Percentiles rank a stretch among this genome's conserved stretches.
Evolutionary conservation across 1,284 basidiomycete genomes (phyloP).

Genomic region (Anthracocystis walkeri): DNA sequence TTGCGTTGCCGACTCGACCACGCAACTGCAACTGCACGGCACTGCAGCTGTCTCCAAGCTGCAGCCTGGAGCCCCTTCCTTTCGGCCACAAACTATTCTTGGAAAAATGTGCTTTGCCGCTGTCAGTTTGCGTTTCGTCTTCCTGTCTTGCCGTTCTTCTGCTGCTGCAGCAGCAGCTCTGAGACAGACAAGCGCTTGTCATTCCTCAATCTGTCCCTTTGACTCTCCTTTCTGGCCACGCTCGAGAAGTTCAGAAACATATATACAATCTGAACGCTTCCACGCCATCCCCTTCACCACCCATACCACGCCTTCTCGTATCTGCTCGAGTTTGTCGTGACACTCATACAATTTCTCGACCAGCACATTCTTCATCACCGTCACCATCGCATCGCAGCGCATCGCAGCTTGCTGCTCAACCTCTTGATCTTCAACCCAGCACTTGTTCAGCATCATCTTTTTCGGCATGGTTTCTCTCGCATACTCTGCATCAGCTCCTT

Average conservation of each 20-base stretch:
- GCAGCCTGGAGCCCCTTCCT: conserved; percentile 20
- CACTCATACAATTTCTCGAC: background rate
- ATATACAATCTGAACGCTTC: conserved; percentile 18
- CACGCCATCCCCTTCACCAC: background rate
- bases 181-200: conserved; percentile 5
- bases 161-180: conserved; percentile 3
- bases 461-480: conserved; percentile 37
- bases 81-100: background rate
- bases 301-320: background rate
- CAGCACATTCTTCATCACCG: background rate
- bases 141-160: background rate
- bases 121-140: background rate
- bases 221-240: background rate
- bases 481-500: conserved; percentile 26
- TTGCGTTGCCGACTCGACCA: background rate
- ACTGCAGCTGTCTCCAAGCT: conserved; percentile 10
- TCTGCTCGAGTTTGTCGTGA: conserved; percentile 6
- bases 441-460: background rate
- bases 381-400: conserved; percentile 5
- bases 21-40: conserved; percentile 2
- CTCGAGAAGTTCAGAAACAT: conserved; percentile 15
- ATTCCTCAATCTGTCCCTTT: background rate
- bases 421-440: background rate
- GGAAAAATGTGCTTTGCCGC: conserved; percentile 1
- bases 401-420: background rate